Evolutionary conservation across 2,329 filamentous ascomycete genomes (phyloP), one percentile per base, ranked within the genome.

Genomic region (Bisporella sp.): DNA sequence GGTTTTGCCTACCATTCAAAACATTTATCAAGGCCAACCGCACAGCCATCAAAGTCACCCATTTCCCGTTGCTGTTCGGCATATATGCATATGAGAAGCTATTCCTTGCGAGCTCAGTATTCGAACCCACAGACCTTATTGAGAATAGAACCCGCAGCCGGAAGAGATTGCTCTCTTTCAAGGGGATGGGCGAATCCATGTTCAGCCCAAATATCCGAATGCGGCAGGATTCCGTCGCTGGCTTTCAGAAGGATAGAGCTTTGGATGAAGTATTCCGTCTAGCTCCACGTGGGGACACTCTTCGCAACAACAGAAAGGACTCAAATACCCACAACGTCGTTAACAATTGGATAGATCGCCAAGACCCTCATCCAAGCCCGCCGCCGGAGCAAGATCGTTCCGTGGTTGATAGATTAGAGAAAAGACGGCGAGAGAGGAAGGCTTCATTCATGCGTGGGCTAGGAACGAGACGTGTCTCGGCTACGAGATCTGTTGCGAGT

Each of bases 41-140:
- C n/a, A 85, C 81, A 0, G 81, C 95, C 53, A 96, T 97, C 73
- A 96, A 96, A 64, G 69, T 85, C 41, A 96, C 90, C 0, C 92
- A 97, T 67, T 85, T 93, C 55, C 91, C 92, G 0, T 78, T 97
- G 2, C 70, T 97, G 1, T 90, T 95, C 64, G 76, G 80, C 51
- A 95, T 97, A 50, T 97, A 87, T 62, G 60, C 87, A 21, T 97
- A 97, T 65, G 92, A 97, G 68, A 86, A 84, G 52, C 75, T 87
- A 37, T 79, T 93, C 60, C 73, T 97, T 31, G 83, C 88, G 3
- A 77, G 84, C 1, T 79, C 80, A 2, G 82, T 91, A 53, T 90
- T 90, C 57, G 89, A 92, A 52, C 86, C 88, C 0, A 90, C 85
- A 3, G 91, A 96, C 64, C 73, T 96, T 21, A 79, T 96, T n/a